Evolutionary conservation across 163 green algal genomes (phyloP), one percentile per base, ranked within the genome.

Genomic region (Coccomyxa subellipsoidea): DNA sequence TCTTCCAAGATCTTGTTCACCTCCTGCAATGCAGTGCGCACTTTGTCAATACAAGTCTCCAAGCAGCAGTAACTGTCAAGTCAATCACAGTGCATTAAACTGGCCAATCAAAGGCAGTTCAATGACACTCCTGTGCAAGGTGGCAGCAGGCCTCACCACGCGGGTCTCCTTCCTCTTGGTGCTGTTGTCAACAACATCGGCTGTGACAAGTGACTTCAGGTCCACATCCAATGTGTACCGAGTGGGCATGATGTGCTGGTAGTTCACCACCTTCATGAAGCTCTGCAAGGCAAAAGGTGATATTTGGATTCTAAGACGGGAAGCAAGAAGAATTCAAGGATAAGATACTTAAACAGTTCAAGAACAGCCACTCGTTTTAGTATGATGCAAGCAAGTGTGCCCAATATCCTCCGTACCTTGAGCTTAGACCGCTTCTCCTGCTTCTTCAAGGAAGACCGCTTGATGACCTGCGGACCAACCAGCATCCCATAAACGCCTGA

Each of bases 181-280:
- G 82, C 83, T 87, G 89, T 95, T 97, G 39, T 99, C 95, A 21
- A 98, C 32, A 10, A 88, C 91, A 35, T 99, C 97, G 15, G 85
- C 21, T 0, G 91, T 93, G 34, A 98, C 93, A 23, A 95, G 87
- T 38, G 83, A 89, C 94, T 99, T 99, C 73, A 99, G 89, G 88
- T 99, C 96, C 23, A 99, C 91, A 76, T 99, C 97, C 78, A 99
- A 90, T 4, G 92, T 96, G 94, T 99, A 99, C 66, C 97, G 93
- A 15, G 97, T 99, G 81, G 97, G 97, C 97, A 99, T 99, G 76
- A 99, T 87, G 94, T 99, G 97, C 91, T 98, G 97, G 94, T 99
- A 99, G 95, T 99, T 99, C 69, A 98, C 92, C 35, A 92, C 89
- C 95, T 99, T 99, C 81, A 99, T 91, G 91, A 99, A 99, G 23